Evolutionary conservation across 768 basidiomycete species (phyloP).

Genomic region (Termitomyces sp.): DNA sequence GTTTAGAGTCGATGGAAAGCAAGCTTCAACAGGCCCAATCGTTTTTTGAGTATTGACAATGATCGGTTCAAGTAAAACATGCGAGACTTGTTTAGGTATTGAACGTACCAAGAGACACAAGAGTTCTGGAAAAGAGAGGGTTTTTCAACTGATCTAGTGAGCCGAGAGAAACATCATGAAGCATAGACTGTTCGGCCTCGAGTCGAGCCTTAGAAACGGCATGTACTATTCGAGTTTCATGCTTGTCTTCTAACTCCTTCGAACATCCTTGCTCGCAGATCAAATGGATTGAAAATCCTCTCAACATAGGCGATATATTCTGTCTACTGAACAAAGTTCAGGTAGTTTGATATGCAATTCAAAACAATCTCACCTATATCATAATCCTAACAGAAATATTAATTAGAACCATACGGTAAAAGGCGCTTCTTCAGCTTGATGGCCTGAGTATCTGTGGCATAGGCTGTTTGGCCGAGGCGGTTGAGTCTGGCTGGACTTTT

Average conservation of each 20-base stretch:
- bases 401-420: constrained; percentile 57
- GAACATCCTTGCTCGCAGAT: neutral
- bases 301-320: neutral
- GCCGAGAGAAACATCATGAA: neutral
- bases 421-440: constrained; percentile 58
- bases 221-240: neutral
- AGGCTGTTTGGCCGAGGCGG: constrained; percentile 56
- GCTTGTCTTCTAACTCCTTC: neutral
- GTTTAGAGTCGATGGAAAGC: neutral
- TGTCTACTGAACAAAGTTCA: constrained; percentile 3
- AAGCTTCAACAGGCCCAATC: neutral
- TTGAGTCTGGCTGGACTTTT: constrained; percentile 67
- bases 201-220: too few species aligned
- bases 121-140: neutral
- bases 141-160: neutral
- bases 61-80: neutral
- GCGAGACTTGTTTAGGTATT: neutral
- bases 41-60: neutral
- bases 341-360: neutral
- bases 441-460: constrained; percentile 62
- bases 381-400: neutral
- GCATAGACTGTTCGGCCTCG: neutral
- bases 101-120: neutral
- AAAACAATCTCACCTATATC: neutral
- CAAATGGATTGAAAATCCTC: neutral